Evolutionary conservation across 768 basidiomycete genomes (phyloP).

Genomic region (Auricularia heimuer): DNA sequence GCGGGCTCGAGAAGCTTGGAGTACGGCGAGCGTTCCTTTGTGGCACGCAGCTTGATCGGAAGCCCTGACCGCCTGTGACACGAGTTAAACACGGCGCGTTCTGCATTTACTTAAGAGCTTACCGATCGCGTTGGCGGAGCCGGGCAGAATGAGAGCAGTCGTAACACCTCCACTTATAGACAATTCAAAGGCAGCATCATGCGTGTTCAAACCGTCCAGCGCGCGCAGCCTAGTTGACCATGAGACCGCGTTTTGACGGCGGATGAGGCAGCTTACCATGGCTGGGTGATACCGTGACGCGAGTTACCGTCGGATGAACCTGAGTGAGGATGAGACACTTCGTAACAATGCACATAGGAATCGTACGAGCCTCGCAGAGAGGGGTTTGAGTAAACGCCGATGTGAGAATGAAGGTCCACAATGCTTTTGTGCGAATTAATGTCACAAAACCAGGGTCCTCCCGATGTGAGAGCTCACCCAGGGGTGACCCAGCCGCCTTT

Average conservation of each 20-base stretch:
- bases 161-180: constrained; percentile 86
- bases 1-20: constrained; percentile 85
- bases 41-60: constrained; percentile 77
- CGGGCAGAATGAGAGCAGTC: constrained; percentile 71
- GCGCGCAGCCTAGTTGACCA: constrained; percentile 41
- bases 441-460: too few relatives aligned
- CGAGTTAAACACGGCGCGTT: background rate
- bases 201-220: constrained; percentile 79
- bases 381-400: constrained; percentile 64
- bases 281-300: constrained; percentile 52
- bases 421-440: too few relatives aligned
- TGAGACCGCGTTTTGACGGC: background rate
- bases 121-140: constrained; percentile 70
- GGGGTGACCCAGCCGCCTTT: constrained; percentile 59
- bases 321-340: constrained; percentile 1
- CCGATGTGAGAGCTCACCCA: constrained; percentile 29
- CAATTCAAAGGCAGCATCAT: constrained; percentile 64
- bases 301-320: constrained; percentile 58
- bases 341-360: too few relatives aligned
- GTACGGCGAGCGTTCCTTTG: constrained; percentile 60
- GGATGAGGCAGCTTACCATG: constrained; percentile 30
- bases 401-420: constrained; percentile 71
- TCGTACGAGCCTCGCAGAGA: constrained; percentile 13
- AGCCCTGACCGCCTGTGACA: constrained; percentile 70
- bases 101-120: constrained; percentile 11